A percentile compares a stretch with the other conserved stretches of the same genome.
Evolutionary conservation across 148 eudicot genomes (phyloP).

Genomic region (Fagopyrum esculentum): DNA sequence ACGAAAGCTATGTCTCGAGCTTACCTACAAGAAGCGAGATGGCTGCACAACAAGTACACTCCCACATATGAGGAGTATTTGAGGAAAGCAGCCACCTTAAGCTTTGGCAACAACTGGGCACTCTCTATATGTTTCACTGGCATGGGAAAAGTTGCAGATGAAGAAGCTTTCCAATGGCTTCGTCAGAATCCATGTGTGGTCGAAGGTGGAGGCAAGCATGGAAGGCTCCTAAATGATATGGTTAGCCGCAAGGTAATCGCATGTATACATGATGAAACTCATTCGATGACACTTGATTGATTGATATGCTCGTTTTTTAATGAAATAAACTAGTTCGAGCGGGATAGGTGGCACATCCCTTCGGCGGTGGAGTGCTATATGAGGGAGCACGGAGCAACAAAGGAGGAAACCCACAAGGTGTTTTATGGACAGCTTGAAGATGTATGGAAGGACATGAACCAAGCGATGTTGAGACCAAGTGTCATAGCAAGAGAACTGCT

Average conservation of each 20-base stretch:
- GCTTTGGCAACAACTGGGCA: slow-evolving; percentile 19
- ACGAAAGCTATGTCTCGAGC: slow-evolving; percentile 17
- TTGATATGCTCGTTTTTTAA: too few species aligned
- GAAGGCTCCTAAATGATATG: slow-evolving; percentile 32
- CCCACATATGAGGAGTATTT: slow-evolving; percentile 39
- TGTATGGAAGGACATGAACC: slow-evolving; percentile 7
- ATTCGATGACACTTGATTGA: too few species aligned
- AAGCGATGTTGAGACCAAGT: neutral
- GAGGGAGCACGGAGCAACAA: slow-evolving; percentile 3
- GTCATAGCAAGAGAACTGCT: neutral
- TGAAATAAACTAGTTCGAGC: too few species aligned
- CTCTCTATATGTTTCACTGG: slow-evolving; percentile 22
- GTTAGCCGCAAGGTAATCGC: slow-evolving; percentile 15
- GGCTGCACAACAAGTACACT: slow-evolving; percentile 26
- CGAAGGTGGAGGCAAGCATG: slow-evolving; percentile 18
- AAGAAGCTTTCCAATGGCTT: slow-evolving; percentile 34
- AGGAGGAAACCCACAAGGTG: slow-evolving; percentile 4
- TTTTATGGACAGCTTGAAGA: neutral
- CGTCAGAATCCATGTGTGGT: slow-evolving; percentile 25
- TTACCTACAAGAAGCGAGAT: slow-evolving; percentile 31
- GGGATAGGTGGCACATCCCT: neutral
- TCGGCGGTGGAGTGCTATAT: slow-evolving; percentile 7
- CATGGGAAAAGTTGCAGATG: slow-evolving; percentile 27
- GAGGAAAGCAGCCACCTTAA: slow-evolving; percentile 18
- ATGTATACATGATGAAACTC: too few species aligned